A percentile compares a stretch with the other conserved stretches of the same genome.
Evolutionary conservation across 2,329 filamentous ascomycete genomes (phyloP).

Genomic region (Fusarium coffeatum): DNA sequence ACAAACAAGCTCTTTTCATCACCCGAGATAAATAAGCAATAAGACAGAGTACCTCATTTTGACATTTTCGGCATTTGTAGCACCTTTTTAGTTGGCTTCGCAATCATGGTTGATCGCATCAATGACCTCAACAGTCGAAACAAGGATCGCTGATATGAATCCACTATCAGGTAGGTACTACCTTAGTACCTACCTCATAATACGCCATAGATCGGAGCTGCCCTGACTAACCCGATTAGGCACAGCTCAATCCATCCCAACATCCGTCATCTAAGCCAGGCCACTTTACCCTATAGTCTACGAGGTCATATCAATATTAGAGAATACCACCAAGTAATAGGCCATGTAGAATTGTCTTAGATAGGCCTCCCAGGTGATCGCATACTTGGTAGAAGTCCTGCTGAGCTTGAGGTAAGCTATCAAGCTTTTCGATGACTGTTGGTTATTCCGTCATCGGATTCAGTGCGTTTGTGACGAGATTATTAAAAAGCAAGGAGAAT

Average conservation of each 20-base stretch:
- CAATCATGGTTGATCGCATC: constrained; percentile 15
- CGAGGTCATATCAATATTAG: background rate
- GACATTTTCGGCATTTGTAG: background rate
- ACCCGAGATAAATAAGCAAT: background rate
- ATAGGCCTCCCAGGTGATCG: background rate
- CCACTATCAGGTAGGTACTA: background rate
- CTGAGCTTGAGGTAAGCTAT: background rate
- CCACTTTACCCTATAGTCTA: constrained; percentile 6
- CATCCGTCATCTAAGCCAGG: background rate
- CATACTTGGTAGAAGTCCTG: background rate
- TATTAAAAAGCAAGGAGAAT: background rate
- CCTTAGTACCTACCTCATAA: background rate
- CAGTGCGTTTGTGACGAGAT: background rate
- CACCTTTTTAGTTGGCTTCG: background rate
- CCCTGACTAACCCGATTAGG: constrained; percentile 13
- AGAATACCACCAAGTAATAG: background rate
- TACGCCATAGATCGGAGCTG: background rate
- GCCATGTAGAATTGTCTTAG: background rate
- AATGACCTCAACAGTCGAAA: constrained; percentile 40
- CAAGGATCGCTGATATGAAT: constrained; percentile 30
- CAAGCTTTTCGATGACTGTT: background rate
- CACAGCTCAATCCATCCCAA: background rate
- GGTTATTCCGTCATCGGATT: background rate
- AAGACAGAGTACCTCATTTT: background rate
- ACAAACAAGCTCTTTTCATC: constrained; percentile 10